Conservation (phyloP, 495 filamentous ascomycete species). For the Penicillium nucicola region DNA sequence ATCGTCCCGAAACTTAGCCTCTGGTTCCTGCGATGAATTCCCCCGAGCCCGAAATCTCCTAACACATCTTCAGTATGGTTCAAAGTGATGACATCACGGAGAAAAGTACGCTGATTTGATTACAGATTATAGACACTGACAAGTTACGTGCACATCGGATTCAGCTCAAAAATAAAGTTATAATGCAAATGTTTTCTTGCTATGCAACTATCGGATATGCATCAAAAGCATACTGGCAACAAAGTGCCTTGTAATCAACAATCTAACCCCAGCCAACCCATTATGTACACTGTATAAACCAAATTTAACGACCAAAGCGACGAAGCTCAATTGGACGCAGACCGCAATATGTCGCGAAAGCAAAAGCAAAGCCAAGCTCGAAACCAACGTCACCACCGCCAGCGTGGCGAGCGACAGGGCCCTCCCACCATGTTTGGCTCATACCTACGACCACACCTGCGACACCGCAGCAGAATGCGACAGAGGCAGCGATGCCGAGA, state of each 20-base stretch:
- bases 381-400: slow-evolving; percentile 74
- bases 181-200: slow-evolving; percentile 2
- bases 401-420: slow-evolving; percentile 65
- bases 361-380: slow-evolving; percentile 55
- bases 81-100: no score
- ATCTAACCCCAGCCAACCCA: background rate
- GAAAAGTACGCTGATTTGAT: no score
- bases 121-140: no score
- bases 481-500: slow-evolving; percentile 64
- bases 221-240: background rate
- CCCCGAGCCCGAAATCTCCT: no score
- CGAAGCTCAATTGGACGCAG: slow-evolving; percentile 36
- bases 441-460: slow-evolving; percentile 74
- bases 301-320: slow-evolving; percentile 32
- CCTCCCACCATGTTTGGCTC: slow-evolving; percentile 72
- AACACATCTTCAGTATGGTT: no score
- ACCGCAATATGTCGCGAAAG: slow-evolving; percentile 27
- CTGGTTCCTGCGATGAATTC: no score
- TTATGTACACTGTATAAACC: slow-evolving; percentile 10
- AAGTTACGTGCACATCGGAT: background rate
- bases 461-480: slow-evolving; percentile 66
- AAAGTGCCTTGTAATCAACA: background rate
- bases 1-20: no score
- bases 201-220: slow-evolving; percentile 1
- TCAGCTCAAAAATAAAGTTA: background rate